Percentiles rank a stretch among this genome's conserved stretches.
These are phyloP conservation scores for Acanthamoeba triangularis DNA, from an alignment of 208 protist genomes.

Conservation along the genomic window DNA sequence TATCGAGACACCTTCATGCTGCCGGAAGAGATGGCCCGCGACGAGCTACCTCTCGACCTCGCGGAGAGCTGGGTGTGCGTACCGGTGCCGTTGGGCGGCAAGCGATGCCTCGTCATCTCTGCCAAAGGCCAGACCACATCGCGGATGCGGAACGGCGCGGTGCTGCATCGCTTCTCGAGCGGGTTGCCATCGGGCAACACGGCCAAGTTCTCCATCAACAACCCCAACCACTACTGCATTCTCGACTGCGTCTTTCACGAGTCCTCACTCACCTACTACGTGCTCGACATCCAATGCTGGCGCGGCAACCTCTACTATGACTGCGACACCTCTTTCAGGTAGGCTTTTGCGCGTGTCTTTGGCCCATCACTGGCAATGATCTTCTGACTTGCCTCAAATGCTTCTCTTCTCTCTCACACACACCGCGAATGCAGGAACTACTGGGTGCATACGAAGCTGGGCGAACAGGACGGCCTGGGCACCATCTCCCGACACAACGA, in stretches of 20 bases:
- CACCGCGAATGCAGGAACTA: constrained; percentile 18
- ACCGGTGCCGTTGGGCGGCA: constrained; percentile 50
- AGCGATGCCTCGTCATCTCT: constrained; percentile 59
- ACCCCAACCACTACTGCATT: constrained; percentile 79
- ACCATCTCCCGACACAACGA: constrained; percentile 37
- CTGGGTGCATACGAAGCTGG: constrained; percentile 70
- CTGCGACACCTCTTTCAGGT: constrained; percentile 86
- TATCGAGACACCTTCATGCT: constrained; percentile 65
- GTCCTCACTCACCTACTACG: constrained; percentile 67
- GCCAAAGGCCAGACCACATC: constrained; percentile 63
- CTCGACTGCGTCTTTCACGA: constrained; percentile 82
- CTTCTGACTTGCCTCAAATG: background rate
- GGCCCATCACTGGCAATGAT: background rate
- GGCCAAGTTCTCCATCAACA: constrained; percentile 37
- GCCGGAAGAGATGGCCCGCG: constrained; percentile 46
- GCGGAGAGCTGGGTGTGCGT: constrained; percentile 60
- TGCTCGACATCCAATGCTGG: constrained; percentile 86
- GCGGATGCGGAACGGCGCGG: constrained; percentile 33
- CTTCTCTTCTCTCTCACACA: background rate
- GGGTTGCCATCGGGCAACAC: constrained; percentile 26
- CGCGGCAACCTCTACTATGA: constrained; percentile 84
- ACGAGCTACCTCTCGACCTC: constrained; percentile 33
- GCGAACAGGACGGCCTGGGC: background rate
- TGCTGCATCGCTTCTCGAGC: constrained; percentile 54
- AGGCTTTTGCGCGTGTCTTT: background rate